These are phyloP conservation scores for Saccharomycopsis hybrid DNA, from an alignment of 1,139 yeast genomes.

Conservation along the genomic window DNA sequence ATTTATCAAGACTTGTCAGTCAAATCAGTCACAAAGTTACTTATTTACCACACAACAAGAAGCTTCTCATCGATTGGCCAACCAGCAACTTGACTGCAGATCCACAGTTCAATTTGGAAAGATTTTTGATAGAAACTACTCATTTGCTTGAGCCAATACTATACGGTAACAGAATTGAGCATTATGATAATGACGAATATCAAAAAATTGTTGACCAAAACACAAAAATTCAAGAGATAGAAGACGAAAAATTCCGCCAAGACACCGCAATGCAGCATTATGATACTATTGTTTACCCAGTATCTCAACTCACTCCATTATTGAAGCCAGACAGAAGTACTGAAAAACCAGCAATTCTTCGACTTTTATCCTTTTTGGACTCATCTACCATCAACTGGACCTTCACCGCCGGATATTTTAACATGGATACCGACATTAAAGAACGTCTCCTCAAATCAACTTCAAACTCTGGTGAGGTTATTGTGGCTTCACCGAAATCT, in stretches of 20 bases:
- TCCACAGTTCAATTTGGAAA: constrained; percentile 53
- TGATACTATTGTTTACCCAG: constrained; percentile 78
- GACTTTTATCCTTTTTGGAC: constrained; percentile 53
- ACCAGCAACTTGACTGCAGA: constrained; percentile 61
- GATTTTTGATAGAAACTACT: constrained; percentile 57
- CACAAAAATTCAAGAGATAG: constrained; percentile 2
- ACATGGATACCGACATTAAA: constrained; percentile 74
- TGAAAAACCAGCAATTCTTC: constrained; percentile 65
- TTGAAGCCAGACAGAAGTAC: constrained; percentile 64
- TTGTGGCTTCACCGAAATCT: constrained; percentile 89
- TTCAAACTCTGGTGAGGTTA: constrained; percentile 57
- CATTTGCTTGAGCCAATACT: constrained; percentile 32
- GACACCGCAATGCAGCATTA: constrained; percentile 25
- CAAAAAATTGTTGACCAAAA: constrained; percentile 12
- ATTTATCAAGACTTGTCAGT: constrained; percentile 60
- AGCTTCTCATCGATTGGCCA: constrained; percentile 71
- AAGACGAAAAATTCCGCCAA: constrained; percentile 9
- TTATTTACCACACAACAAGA: constrained; percentile 39
- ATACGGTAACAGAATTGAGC: constrained; percentile 15
- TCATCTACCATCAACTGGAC: constrained; percentile 63
- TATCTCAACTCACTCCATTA: constrained; percentile 85
- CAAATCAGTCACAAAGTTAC: constrained; percentile 64
- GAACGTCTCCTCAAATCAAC: constrained; percentile 51
- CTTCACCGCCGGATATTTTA: constrained; percentile 95
- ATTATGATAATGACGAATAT: constrained; percentile 20